Evolutionary conservation across 2,329 filamentous ascomycete species (phyloP).

Genomic region (Colletotrichum godetiae): DNA sequence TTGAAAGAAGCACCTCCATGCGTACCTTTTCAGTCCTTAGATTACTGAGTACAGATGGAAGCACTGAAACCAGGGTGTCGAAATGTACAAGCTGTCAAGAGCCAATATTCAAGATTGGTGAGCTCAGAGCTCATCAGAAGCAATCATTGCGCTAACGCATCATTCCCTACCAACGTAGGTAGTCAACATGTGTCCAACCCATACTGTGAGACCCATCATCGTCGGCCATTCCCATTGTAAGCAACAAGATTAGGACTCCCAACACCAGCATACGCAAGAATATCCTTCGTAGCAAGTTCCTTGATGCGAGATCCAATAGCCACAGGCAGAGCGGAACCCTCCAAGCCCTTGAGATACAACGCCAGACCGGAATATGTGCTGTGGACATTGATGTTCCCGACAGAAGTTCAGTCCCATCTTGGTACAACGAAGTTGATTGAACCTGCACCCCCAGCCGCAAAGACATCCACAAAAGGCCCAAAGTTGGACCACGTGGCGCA

Average conservation of each 20-base stretch:
- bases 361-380: slow-evolving; percentile 46
- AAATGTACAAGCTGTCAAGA: not conserved
- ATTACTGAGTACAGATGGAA: no score
- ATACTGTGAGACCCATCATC: not conserved
- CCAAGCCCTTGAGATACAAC: slow-evolving; percentile 61
- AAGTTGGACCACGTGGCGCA: slow-evolving; percentile 61
- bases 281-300: slow-evolving; percentile 51
- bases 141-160: no score
- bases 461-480: slow-evolving; percentile 59
- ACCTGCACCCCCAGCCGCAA: slow-evolving; percentile 59
- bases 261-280: slow-evolving; percentile 44
- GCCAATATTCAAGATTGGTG: no score
- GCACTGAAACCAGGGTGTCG: no score
- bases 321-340: slow-evolving; percentile 50
- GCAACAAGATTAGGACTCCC: slow-evolving; percentile 57
- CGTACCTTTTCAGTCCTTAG: no score
- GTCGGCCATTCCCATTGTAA: slow-evolving; percentile 53
- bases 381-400: slow-evolving; percentile 1
- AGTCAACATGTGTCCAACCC: no score
- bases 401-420: not conserved
- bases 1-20: no score
- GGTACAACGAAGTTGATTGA: slow-evolving; percentile 42
- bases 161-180: no score
- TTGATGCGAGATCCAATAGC: slow-evolving; percentile 55
- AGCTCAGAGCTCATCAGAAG: no score